These are phyloP conservation scores for Ascochyta fabae DNA, from an alignment of 2,329 filamentous ascomycete genomes.

Conservation along the genomic window DNA sequence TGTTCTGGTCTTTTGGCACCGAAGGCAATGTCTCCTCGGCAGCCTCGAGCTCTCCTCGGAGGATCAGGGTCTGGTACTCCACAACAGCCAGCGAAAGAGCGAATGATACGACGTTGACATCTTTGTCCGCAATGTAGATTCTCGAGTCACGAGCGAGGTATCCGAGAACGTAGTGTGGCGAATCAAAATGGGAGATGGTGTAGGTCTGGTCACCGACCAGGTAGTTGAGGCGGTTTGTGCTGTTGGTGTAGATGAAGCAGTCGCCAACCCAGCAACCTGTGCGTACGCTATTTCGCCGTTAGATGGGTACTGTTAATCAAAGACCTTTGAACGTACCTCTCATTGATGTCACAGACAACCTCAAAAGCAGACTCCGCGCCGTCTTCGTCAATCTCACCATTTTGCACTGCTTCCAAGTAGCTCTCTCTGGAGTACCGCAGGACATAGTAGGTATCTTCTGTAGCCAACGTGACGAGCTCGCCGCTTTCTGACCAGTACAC, in stretches of 20 bases:
- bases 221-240: conserved; percentile 95
- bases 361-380: conserved; percentile 96
- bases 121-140: conserved; percentile 95
- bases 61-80: conserved; percentile 94
- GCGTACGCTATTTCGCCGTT: conserved; percentile 66
- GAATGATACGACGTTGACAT: conserved; percentile 90
- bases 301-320: background rate
- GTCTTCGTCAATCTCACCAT: conserved; percentile 83
- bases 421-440: conserved; percentile 88
- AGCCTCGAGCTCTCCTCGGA: conserved; percentile 90
- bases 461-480: conserved; percentile 89
- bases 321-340: conserved; percentile 65
- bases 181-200: conserved; percentile 96
- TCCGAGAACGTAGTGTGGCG: conserved; percentile 91
- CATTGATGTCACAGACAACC: conserved; percentile 92
- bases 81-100: conserved; percentile 89
- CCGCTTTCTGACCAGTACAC: conserved; percentile 98
- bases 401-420: conserved; percentile 82
- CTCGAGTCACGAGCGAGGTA: conserved; percentile 96
- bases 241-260: conserved; percentile 98
- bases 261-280: conserved; percentile 98
- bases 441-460: conserved; percentile 95
- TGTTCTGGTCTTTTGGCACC: conserved; percentile 91
- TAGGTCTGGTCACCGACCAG: conserved; percentile 97
- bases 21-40: conserved; percentile 83